A percentile compares a stretch with the other conserved stretches of the same genome.
phyloP scores from a whole-genome alignment of 768 basidiomycete species.

The Tremella fuciformis region DNA sequence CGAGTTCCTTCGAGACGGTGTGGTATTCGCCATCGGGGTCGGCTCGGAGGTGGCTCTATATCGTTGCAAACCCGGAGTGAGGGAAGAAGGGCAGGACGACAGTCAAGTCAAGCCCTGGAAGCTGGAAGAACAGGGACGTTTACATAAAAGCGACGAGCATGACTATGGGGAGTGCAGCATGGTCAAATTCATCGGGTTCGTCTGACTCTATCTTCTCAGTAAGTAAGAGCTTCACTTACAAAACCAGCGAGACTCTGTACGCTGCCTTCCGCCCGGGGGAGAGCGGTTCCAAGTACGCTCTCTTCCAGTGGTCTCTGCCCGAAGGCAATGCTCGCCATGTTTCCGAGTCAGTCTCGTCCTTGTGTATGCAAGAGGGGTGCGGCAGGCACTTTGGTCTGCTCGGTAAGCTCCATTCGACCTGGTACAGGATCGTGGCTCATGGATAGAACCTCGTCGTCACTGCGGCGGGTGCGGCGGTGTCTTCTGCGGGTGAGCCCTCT shows the following conservation, averaged over 20 bases:
- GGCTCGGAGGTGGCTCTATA: constrained; percentile 75
- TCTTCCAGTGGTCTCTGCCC: constrained; percentile 51
- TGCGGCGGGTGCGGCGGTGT: constrained; percentile 51
- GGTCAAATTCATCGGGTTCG: constrained; percentile 76
- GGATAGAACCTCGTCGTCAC: constrained; percentile 43
- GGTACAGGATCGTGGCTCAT: neutral
- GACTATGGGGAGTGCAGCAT: constrained; percentile 64
- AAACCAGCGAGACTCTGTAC: constrained; percentile 47
- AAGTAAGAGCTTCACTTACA: neutral
- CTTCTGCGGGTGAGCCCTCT: constrained; percentile 41
- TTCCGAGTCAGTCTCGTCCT: constrained; percentile 30
- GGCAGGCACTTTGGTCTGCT: constrained; percentile 48
- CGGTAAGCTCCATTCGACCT: constrained; percentile 17
- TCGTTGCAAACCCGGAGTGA: constrained; percentile 73
- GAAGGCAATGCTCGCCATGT: constrained; percentile 51
- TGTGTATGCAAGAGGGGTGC: constrained; percentile 48
- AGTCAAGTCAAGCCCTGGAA: constrained; percentile 60
- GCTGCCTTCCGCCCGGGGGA: constrained; percentile 34
- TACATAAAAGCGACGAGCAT: constrained; percentile 55
- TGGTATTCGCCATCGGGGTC: constrained; percentile 74
- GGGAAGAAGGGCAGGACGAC: constrained; percentile 57
- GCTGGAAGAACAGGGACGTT: constrained; percentile 67
- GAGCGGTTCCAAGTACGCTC: constrained; percentile 16
- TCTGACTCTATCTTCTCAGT: neutral
- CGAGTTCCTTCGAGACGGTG: constrained; percentile 72